Evolutionary conservation across 2,329 filamentous ascomycete genomes (phyloP).

Genomic region (Fusarium drepaniforme): DNA sequence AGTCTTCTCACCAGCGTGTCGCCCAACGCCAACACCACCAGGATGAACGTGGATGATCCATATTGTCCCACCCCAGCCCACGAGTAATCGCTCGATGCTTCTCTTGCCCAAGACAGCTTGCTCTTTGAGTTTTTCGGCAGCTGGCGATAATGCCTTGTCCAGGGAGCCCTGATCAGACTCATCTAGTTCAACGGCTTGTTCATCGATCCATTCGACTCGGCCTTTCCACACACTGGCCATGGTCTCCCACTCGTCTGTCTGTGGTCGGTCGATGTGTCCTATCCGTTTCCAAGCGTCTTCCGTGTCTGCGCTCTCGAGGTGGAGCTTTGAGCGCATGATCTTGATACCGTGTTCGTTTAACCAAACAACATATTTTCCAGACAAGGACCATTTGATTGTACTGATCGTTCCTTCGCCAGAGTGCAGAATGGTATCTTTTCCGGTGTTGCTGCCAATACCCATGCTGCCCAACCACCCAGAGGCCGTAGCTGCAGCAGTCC

Average conservation of each 20-base stretch:
- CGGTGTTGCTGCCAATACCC: constrained; percentile 81
- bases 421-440: constrained; percentile 89
- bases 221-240: constrained; percentile 98
- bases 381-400: constrained; percentile 93
- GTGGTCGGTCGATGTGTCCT: constrained; percentile 90
- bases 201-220: constrained; percentile 92
- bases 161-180: constrained; percentile 61
- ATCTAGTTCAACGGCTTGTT: constrained; percentile 80
- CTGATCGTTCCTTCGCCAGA: constrained; percentile 93
- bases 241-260: constrained; percentile 90
- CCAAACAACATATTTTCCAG: constrained; percentile 94
- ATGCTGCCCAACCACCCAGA: constrained; percentile 93
- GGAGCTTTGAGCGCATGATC: constrained; percentile 92
- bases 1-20: constrained; percentile 75
- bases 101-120: constrained; percentile 61
- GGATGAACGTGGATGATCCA: constrained; percentile 96
- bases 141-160: constrained; percentile 56
- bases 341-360: constrained; percentile 97
- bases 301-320: constrained; percentile 79
- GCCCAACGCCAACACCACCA: constrained; percentile 74
- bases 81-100: constrained; percentile 81
- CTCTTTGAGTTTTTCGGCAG: constrained; percentile 61
- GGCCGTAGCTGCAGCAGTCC: constrained; percentile 84
- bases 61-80: constrained; percentile 96
- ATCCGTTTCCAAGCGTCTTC: constrained; percentile 96